Conservation (phyloP, 495 filamentous ascomycete species). For the Hypoxylon fuscum region DNA sequence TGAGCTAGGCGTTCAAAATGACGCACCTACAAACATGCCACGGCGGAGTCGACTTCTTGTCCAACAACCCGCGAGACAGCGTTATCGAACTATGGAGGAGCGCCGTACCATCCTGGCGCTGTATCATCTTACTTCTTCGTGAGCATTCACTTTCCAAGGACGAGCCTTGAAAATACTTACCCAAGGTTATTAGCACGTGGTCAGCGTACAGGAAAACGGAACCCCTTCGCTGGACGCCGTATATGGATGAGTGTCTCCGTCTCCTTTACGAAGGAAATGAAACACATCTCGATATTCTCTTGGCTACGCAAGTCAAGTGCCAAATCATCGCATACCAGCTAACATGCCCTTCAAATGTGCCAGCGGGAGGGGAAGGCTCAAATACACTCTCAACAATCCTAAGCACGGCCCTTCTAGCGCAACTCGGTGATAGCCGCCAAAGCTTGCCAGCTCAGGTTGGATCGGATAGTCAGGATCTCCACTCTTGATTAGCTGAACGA, state of each 20-base stretch:
- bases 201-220: constrained; percentile 51
- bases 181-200: constrained; percentile 20
- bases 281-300: constrained; percentile 52
- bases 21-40: constrained; percentile 9
- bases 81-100: constrained; percentile 33
- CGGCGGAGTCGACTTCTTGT: constrained; percentile 18
- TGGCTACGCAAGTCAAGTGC: constrained; percentile 56
- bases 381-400: constrained; percentile 9
- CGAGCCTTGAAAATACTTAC: constrained; percentile 1
- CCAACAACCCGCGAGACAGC: constrained; percentile 8
- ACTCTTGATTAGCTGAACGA: neutral
- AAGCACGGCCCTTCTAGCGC: constrained; percentile 17
- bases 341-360: constrained; percentile 12
- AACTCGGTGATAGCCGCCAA: constrained; percentile 27
- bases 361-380: constrained; percentile 10
- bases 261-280: constrained; percentile 54
- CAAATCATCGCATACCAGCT: constrained; percentile 48
- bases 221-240: constrained; percentile 58
- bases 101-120: constrained; percentile 32
- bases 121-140: constrained; percentile 56
- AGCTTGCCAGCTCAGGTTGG: constrained; percentile 24
- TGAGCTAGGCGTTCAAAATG: constrained; percentile 31
- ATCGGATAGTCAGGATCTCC: constrained; percentile 17
- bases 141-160: constrained; percentile 4
- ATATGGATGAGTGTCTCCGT: constrained; percentile 60